Conservation (phyloP, 148 eudicot genomes). For the Fagopyrum homotropicum region DNA sequence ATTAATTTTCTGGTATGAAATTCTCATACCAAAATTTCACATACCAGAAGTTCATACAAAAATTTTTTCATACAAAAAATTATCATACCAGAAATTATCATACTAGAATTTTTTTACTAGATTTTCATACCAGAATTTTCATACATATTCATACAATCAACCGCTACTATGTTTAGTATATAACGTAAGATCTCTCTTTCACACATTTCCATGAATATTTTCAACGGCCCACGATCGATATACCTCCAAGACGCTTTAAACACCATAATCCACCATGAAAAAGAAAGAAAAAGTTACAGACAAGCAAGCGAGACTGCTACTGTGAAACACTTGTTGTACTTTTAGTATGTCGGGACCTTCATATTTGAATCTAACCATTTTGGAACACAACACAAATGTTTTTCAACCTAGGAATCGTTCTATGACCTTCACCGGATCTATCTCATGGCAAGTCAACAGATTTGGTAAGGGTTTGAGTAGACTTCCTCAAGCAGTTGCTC, state of each 20-base stretch:
- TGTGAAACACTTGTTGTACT: not conserved
- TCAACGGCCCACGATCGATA: not conserved
- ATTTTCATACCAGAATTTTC: too few relatives aligned
- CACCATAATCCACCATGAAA: not conserved
- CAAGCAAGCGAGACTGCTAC: not conserved
- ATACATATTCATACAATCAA: too few relatives aligned
- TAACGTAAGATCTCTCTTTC: not conserved
- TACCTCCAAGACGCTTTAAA: not conserved
- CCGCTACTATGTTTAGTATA: too few relatives aligned
- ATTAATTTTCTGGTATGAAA: too few relatives aligned
- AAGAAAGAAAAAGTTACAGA: not conserved
- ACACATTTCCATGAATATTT: not conserved
- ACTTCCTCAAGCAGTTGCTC: not conserved
- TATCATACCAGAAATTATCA: too few relatives aligned
- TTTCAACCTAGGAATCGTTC: not conserved
- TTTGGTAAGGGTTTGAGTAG: not conserved
- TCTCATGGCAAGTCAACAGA: not conserved
- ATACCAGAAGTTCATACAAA: too few relatives aligned
- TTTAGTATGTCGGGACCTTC: not conserved
- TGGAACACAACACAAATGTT: not conserved
- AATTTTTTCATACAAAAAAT: too few relatives aligned
- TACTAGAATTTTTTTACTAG: too few relatives aligned
- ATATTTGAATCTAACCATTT: not conserved
- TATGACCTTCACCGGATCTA: not conserved
- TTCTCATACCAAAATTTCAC: too few relatives aligned